Evolutionary conservation across 768 basidiomycete genomes (phyloP).

Genomic region (Agaricus bisporus): DNA sequence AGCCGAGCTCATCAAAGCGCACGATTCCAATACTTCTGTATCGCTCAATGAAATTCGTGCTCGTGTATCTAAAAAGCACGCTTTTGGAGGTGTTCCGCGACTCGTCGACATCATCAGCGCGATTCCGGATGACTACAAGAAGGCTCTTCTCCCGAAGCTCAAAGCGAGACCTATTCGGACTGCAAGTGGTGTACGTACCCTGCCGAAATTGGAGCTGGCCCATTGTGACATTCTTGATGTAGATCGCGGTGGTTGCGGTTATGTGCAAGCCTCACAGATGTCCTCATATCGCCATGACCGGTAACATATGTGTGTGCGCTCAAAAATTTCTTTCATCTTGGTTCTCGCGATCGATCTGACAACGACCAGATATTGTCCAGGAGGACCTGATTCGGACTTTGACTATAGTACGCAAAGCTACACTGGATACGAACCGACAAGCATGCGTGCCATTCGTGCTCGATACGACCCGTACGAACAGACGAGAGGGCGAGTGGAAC

Average conservation of each 20-base stretch:
- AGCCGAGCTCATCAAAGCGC: constrained; percentile 84
- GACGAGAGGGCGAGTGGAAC: constrained; percentile 91
- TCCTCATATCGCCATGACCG: constrained; percentile 99
- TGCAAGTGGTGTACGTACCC: constrained; percentile 78
- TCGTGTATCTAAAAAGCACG: constrained; percentile 86
- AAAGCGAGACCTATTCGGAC: constrained; percentile 93
- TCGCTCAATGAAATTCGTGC: constrained; percentile 86
- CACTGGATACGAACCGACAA: constrained; percentile 94
- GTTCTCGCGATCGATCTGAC: background rate
- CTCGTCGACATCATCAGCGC: constrained; percentile 98
- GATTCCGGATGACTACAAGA: constrained; percentile 96
- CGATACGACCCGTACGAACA: constrained; percentile 96
- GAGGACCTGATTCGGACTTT: constrained; percentile 98
- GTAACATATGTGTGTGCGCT: constrained; percentile 95
- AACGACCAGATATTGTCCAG: constrained; percentile 80
- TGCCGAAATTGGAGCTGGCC: background rate
- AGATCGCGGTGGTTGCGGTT: constrained; percentile 99
- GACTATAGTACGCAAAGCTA: constrained; percentile 98
- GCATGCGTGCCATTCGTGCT: constrained; percentile 97
- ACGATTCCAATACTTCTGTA: constrained; percentile 70
- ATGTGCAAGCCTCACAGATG: constrained; percentile 99
- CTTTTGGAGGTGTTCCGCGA: constrained; percentile 80
- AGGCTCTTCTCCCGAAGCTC: constrained; percentile 81
- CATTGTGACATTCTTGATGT: background rate
- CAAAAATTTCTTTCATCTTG: background rate